Evolutionary conservation across 129 eudicot genomes (phyloP), one percentile per base, ranked within the genome.

Genomic region (Deinandra increscens): DNA sequence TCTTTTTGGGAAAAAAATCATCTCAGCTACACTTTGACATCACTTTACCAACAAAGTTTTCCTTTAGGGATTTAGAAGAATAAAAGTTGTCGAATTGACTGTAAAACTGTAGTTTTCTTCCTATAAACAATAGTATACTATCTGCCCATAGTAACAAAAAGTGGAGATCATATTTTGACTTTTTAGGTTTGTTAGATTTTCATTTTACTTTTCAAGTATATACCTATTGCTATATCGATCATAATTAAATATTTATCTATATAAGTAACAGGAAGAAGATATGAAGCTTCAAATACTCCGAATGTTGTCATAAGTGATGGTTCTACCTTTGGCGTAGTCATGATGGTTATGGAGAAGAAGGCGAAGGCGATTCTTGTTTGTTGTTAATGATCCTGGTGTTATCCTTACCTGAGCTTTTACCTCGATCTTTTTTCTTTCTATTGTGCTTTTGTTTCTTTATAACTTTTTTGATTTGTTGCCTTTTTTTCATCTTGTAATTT

Each of bases 341-440:
- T n/a, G n/a, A n/a, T n/a, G n/a, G n/a, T n/a, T 33, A 33, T 33
- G 37, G 37, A 33, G 37, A 33, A 5, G 37, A 33, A 33, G 39
- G 8, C 6, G 66, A 41, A 0, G 66, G 31, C 9, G 54, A 48
- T 8, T 18, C n/a, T 9, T 38, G 58, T 9, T 10, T 26, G 31
- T 12, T n/a, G 22, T 66, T 23, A 26, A 66, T 78, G 15, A 50
- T 59, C 34, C 58, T 11, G 97, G 97, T 79, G 91, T 86, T 90
- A 90, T 87, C 95, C 89, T 87, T 44, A 82, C 82, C 86, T 87
- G 97, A 87, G 97, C 97, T 90, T 71, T 90, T 59, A 75, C 63
- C 68, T 48, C 5, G 11, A 41, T 50, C 50, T 44, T 29, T 19
- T 26, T 80, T 12, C 69, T n/a, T n/a, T n/a, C n/a, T n/a, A n/a